Conservation (phyloP, 2,329 filamentous ascomycete species). For the Diaporthe citrichinensis region DNA sequence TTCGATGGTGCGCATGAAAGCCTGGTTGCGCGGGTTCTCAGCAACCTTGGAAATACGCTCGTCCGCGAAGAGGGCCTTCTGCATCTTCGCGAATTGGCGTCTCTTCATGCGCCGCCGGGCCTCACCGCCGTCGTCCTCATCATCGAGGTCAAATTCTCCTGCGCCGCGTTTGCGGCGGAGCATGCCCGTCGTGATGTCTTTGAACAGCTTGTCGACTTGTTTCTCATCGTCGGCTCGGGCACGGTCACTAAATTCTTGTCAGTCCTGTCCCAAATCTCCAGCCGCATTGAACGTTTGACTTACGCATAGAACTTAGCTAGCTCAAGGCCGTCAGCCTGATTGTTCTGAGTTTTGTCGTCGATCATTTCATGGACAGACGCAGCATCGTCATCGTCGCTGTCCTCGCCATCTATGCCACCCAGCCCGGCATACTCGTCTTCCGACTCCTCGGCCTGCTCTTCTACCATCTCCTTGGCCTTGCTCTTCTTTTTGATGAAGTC, state of each 20-base stretch:
- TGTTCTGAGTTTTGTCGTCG: slow-evolving; percentile 81
- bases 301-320: slow-evolving; percentile 91
- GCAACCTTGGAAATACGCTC: slow-evolving; percentile 93
- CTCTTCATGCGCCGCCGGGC: slow-evolving; percentile 85
- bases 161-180: slow-evolving; percentile 87
- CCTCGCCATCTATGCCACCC: slow-evolving; percentile 90
- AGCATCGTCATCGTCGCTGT: slow-evolving; percentile 81
- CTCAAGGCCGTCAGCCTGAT: slow-evolving; percentile 84
- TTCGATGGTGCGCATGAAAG: slow-evolving; percentile 91
- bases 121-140: slow-evolving; percentile 90
- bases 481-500: slow-evolving; percentile 88
- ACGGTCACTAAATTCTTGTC: slow-evolving; percentile 71
- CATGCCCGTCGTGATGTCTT: slow-evolving; percentile 90
- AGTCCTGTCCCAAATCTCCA: slow-evolving; percentile 1
- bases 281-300: slow-evolving; percentile 58
- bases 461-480: slow-evolving; percentile 86
- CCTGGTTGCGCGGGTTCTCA: slow-evolving; percentile 88
- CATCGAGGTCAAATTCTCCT: slow-evolving; percentile 83
- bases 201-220: slow-evolving; percentile 90
- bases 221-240: slow-evolving; percentile 87
- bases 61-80: slow-evolving; percentile 87
- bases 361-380: slow-evolving; percentile 87
- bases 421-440: slow-evolving; percentile 98
- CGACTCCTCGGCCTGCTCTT: slow-evolving; percentile 96
- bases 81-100: slow-evolving; percentile 91